These are phyloP conservation scores for Biscutella laevigata DNA, from an alignment of 441 rosid genomes.

Conservation along the genomic window DNA sequence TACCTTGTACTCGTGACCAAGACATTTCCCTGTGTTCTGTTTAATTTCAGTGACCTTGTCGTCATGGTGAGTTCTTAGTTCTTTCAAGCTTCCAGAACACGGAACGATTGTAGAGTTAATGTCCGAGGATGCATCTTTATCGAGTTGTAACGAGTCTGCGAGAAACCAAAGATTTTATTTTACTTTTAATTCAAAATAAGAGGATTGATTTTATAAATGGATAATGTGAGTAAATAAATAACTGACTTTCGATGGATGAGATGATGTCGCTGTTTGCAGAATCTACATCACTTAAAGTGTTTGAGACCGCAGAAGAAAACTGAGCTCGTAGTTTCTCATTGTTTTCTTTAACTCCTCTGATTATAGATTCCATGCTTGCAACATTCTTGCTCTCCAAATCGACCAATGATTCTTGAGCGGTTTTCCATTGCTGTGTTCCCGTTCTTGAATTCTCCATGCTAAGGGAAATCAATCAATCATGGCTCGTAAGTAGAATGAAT, in stretches of 20 bases:
- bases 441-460: slow-evolving; percentile 58
- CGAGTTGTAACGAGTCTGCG: slow-evolving; percentile 84
- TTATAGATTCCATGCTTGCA: slow-evolving; percentile 53
- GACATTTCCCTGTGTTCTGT: slow-evolving; percentile 72
- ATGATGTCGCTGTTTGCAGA: slow-evolving; percentile 46
- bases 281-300: slow-evolving; percentile 48
- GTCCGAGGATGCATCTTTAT: slow-evolving; percentile 66
- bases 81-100: slow-evolving; percentile 60
- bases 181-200: no score
- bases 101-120: slow-evolving; percentile 65
- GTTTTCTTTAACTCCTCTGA: slow-evolving; percentile 67
- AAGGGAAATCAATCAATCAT: slow-evolving; percentile 12
- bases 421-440: slow-evolving; percentile 75
- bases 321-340: slow-evolving; percentile 46
- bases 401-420: slow-evolving; percentile 75
- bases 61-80: slow-evolving; percentile 67
- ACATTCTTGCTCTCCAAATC: slow-evolving; percentile 60
- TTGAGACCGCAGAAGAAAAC: slow-evolving; percentile 66
- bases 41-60: slow-evolving; percentile 68
- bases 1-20: slow-evolving; percentile 71
- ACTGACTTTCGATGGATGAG: slow-evolving; percentile 67
- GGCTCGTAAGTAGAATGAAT: no score
- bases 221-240: not conserved
- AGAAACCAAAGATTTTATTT: not conserved
- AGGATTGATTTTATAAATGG: not conserved